A percentile compares a stretch with the other conserved stretches of the same genome.
These are phyloP conservation scores for Zalaria obscura DNA, from an alignment of 2,329 filamentous ascomycete species.

Conservation along the genomic window DNA sequence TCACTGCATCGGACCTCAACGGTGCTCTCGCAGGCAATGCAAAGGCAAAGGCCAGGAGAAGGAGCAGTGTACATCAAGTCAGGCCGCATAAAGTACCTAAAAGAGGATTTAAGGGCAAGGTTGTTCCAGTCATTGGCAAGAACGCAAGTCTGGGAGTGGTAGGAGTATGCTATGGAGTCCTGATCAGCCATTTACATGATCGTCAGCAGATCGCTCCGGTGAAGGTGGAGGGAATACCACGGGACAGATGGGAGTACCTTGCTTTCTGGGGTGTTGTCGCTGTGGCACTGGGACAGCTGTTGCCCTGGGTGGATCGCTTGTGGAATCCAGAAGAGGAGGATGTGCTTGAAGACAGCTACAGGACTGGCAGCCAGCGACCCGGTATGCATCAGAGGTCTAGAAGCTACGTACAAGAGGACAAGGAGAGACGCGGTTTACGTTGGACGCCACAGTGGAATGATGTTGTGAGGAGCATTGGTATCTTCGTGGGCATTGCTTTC, in stretches of 20 bases:
- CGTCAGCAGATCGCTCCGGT: slow-evolving; percentile 50
- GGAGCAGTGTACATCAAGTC: slow-evolving; percentile 5
- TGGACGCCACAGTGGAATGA: slow-evolving; percentile 56
- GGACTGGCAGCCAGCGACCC: slow-evolving; percentile 1
- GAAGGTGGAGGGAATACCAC: slow-evolving; percentile 41
- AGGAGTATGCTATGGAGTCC: slow-evolving; percentile 67
- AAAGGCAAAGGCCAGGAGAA: neutral
- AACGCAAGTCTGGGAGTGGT: slow-evolving; percentile 55
- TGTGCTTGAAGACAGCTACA: slow-evolving; percentile 9
- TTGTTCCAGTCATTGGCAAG: slow-evolving; percentile 29
- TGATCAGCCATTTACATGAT: slow-evolving; percentile 69
- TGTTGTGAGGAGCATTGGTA: slow-evolving; percentile 53
- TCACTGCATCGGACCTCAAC: neutral
- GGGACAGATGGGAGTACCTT: slow-evolving; percentile 52
- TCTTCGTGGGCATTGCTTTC: slow-evolving; percentile 60
- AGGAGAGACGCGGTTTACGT: slow-evolving; percentile 8
- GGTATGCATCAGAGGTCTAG: slow-evolving; percentile 1
- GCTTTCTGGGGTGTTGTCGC: slow-evolving; percentile 71
- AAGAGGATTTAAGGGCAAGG: slow-evolving; percentile 13
- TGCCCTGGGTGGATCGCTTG: slow-evolving; percentile 72
- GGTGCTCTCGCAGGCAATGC: neutral
- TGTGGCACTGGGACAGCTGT: slow-evolving; percentile 58
- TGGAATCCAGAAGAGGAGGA: slow-evolving; percentile 45
- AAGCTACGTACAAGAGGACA: slow-evolving; percentile 5
- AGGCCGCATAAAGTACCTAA: slow-evolving; percentile 2